A percentile compares a stretch with the other conserved stretches of the same genome.
phyloP scores from a whole-genome alignment of 805 yeast species.

The Hanseniaspora valbyensis region DNA sequence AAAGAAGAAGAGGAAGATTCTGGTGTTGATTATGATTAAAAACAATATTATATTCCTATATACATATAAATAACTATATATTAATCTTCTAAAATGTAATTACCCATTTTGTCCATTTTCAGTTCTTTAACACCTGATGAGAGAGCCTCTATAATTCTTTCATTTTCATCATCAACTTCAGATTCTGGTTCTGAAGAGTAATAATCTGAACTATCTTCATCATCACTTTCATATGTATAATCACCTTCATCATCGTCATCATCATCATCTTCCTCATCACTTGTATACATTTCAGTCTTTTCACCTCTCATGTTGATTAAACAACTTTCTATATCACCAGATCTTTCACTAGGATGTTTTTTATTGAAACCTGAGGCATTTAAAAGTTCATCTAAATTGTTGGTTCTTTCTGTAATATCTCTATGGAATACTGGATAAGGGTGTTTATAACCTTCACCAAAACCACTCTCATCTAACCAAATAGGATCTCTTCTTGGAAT shows the following conservation, averaged over 20 bases:
- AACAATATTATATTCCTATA: no score
- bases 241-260: conserved; percentile 22
- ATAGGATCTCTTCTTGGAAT: conserved; percentile 55
- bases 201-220: conserved; percentile 26
- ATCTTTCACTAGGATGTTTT: conserved; percentile 40
- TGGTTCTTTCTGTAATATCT: conserved; percentile 56
- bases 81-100: conserved; percentile 51
- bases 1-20: conserved; percentile 30
- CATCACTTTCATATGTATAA: conserved; percentile 23
- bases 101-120: conserved; percentile 74
- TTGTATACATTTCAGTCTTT: conserved; percentile 30
- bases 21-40: conserved; percentile 30
- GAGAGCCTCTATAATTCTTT: conserved; percentile 59
- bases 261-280: conserved; percentile 42
- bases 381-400: conserved; percentile 69
- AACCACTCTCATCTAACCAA: conserved; percentile 70
- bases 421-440: conserved; percentile 70
- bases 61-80: conserved; percentile 10
- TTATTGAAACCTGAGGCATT: conserved; percentile 79
- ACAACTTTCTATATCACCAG: conserved; percentile 59
- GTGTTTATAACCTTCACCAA: conserved; percentile 65
- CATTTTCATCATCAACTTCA: conserved; percentile 39
- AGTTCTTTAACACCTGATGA: conserved; percentile 51
- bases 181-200: conserved; percentile 26
- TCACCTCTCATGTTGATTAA: conserved; percentile 50